A percentile compares a stretch with the other conserved stretches of the same genome.
phyloP scores from a whole-genome alignment of 163 green algal species.

The Dunaliella salina region DNA sequence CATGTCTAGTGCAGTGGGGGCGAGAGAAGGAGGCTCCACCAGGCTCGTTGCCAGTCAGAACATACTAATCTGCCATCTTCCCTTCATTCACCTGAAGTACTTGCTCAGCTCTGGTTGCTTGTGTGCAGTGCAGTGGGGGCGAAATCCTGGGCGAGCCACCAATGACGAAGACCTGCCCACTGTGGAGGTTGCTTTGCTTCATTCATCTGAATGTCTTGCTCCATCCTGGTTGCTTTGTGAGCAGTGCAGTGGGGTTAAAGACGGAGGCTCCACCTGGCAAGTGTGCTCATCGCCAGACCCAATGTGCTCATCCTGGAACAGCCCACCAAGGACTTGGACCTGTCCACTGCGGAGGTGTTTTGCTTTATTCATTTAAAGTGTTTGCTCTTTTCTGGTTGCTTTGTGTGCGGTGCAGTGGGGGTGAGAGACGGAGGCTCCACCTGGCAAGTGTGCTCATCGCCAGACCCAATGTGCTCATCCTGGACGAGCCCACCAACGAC shows the following conservation, averaged over 20 bases:
- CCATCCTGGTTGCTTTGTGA: background rate
- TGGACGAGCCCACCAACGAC: constrained; percentile 86
- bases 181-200: too few species aligned
- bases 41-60: constrained; percentile 60
- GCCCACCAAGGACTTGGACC: constrained; percentile 85
- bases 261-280: constrained; percentile 70
- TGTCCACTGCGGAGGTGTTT: constrained; percentile 43
- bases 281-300: constrained; percentile 60
- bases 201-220: too few species aligned
- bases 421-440: constrained; percentile 72
- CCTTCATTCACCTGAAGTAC: background rate
- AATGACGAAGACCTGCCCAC: constrained; percentile 80
- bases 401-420: constrained; percentile 23
- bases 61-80: constrained; percentile 86
- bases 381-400: background rate
- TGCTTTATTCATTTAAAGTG: too few species aligned
- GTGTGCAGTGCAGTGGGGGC: constrained; percentile 17
- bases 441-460: constrained; percentile 67
- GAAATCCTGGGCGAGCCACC: constrained; percentile 72
- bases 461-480: constrained; percentile 77
- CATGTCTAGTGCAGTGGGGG: constrained; percentile 24
- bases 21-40: constrained; percentile 70
- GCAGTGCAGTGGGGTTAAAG: constrained; percentile 50
- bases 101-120: background rate
- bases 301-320: constrained; percentile 79